Evolutionary conservation across 306 rosid species (phyloP).

Genomic region (Boehmeria nivea): DNA sequence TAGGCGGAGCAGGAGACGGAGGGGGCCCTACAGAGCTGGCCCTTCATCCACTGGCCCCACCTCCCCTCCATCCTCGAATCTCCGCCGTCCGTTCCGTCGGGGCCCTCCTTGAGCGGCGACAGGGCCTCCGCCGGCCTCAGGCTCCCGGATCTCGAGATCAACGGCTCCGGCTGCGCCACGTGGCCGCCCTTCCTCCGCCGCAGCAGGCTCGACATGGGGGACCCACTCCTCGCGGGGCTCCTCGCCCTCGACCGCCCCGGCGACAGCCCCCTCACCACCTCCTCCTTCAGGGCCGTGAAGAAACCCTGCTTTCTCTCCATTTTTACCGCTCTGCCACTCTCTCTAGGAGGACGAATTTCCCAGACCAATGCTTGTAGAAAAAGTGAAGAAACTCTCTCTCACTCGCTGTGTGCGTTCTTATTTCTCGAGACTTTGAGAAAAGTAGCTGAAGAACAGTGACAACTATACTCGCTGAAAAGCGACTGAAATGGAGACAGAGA

Average conservation of each 20-base stretch:
- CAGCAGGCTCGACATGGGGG: slow-evolving; percentile 66
- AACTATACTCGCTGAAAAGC: neutral
- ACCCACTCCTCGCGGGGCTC: slow-evolving; percentile 53
- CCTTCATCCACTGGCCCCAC: slow-evolving; percentile 95
- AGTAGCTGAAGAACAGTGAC: neutral
- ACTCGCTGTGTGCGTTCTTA: neutral
- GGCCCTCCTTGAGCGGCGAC: slow-evolving; percentile 95
- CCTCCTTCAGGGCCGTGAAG: slow-evolving; percentile 72
- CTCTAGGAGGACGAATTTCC: too few relatives aligned
- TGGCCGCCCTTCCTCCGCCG: slow-evolving; percentile 60
- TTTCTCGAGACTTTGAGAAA: neutral
- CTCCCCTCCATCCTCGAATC: slow-evolving; percentile 70
- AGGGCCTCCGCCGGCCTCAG: slow-evolving; percentile 76
- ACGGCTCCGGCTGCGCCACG: slow-evolving; percentile 49
- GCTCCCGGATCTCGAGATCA: slow-evolving; percentile 82
- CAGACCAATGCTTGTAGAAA: too few relatives aligned
- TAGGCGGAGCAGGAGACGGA: slow-evolving; percentile 59
- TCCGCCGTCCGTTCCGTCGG: slow-evolving; percentile 62
- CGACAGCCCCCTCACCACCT: slow-evolving; percentile 79
- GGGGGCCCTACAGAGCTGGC: slow-evolving; percentile 67
- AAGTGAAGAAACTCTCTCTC: too few relatives aligned
- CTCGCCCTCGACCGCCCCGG: slow-evolving; percentile 76
- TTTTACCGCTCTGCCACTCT: slow-evolving; percentile 12
- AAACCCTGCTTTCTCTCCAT: slow-evolving; percentile 95
- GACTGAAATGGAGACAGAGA: neutral